Base-by-base conservation (phyloP, 1,139 yeast genomes). In the Hyphopichia pseudoburtonii region DNA sequence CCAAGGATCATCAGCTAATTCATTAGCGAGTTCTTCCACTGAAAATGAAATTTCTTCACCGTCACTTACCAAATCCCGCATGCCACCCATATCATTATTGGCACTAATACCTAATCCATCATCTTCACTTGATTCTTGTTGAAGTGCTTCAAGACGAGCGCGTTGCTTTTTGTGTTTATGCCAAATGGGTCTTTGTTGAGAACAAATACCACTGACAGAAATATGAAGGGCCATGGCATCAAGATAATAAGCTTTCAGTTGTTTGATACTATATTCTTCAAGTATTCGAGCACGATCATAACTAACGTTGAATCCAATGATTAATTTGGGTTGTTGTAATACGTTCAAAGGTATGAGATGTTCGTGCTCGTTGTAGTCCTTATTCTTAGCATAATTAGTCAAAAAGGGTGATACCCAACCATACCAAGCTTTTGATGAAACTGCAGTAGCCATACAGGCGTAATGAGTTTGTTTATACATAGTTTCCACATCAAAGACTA, bases 201-300 rank as follows among this genome's bases (percentile, higher is more conserved):
- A 86, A 55, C 97, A 87, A 75, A 94, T 84, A 0, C 99, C 99
- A 36, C 86, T 82, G 1, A 82, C 80, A 0, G 97, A 95, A 27
- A 90, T 82, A 62, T 94, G 98, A 17, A 94, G 66, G 1, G 97
- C 83, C 92, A 92, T 86, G 1, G 96, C 92, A 58, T 94, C 99
- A 39, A 94, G 48, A 52, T 70, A 94, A 58, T 88, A 89, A 2
- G 86, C 86, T 50, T 82, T 79, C 0, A 95, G 71, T 34, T 72
- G 76, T 28, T 68, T 60, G 27, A 92, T 56, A 49, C 76, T 72
- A 61, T 94, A 94, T 57, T 94, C 98, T 39, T 94, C 97, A 28
- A 70, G 52, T 1, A 90, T 78, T 30, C 96, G 70, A 4, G 96
- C 94, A 34, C 99, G 72, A 59, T 94, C 99, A 55, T 82, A 94